phyloP scores from a whole-genome alignment of 352 stramenopile species.

The Phytophthora ohioensis region DNA sequence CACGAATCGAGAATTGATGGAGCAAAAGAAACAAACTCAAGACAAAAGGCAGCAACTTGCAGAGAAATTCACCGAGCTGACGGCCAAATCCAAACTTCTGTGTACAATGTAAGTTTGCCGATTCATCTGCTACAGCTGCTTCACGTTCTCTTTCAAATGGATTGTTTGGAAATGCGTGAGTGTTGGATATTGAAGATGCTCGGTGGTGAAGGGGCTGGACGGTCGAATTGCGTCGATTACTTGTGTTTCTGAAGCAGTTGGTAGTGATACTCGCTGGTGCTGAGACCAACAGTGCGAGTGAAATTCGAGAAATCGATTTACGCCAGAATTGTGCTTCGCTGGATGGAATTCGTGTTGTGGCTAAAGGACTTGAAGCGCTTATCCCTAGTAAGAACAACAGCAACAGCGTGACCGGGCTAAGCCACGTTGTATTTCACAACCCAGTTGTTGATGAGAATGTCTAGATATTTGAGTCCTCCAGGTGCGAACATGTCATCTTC shows the following conservation, averaged over 20 bases:
- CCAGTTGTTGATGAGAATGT: slow-evolving; percentile 59
- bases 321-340: slow-evolving; percentile 78
- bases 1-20: slow-evolving; percentile 45
- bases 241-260: slow-evolving; percentile 42
- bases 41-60: slow-evolving; percentile 41
- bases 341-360: slow-evolving; percentile 66
- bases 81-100: slow-evolving; percentile 61
- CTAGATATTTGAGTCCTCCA: slow-evolving; percentile 50
- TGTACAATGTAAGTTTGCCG: slow-evolving; percentile 31
- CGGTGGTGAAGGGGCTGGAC: slow-evolving; percentile 22
- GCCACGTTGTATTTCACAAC: slow-evolving; percentile 54
- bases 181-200: slow-evolving; percentile 64
- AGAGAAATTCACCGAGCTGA: slow-evolving; percentile 46
- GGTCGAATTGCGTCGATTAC: slow-evolving; percentile 61
- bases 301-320: slow-evolving; percentile 62
- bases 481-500: slow-evolving; percentile 26
- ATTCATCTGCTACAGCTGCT: slow-evolving; percentile 29
- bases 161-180: slow-evolving; percentile 54
- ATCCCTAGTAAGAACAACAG: slow-evolving; percentile 16
- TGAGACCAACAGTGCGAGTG: background rate
- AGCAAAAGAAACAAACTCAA: slow-evolving; percentile 47
- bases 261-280: background rate
- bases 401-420: background rate
- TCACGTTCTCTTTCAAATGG: slow-evolving; percentile 10
- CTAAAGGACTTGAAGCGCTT: slow-evolving; percentile 56